phyloP scores from a whole-genome alignment of 2,329 filamentous ascomycete genomes.

The Colletotrichum sp. region DNA sequence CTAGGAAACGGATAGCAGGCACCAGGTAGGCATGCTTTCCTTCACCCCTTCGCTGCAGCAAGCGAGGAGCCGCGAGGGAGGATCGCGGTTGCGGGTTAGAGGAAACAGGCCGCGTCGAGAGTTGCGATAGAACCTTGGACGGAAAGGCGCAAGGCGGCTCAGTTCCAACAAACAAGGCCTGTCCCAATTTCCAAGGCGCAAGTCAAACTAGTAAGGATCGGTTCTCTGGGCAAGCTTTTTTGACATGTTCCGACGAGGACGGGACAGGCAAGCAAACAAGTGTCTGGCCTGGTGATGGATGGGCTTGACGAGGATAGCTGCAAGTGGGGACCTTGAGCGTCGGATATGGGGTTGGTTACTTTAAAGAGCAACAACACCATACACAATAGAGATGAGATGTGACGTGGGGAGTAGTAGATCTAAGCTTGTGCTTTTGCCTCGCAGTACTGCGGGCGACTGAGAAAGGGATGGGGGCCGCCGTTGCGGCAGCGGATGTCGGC shows the following conservation, averaged over 20 bases:
- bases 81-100: not conserved
- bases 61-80: not conserved
- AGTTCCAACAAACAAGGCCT: not conserved
- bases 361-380: constrained; percentile 14
- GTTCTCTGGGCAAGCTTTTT: constrained; percentile 7
- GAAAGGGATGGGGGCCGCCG: not conserved
- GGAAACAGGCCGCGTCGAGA: not conserved
- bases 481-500: constrained; percentile 13
- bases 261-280: constrained; percentile 4
- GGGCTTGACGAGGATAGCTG: constrained; percentile 5
- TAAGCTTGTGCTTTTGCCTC: not conserved
- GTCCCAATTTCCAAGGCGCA: not conserved
- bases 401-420: constrained; percentile 7
- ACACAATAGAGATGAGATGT: constrained; percentile 13
- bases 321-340: constrained; percentile 16
- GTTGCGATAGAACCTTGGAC: not conserved
- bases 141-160: not conserved
- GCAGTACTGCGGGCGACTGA: not conserved
- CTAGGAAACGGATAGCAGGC: constrained; percentile 6
- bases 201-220: constrained; percentile 15
- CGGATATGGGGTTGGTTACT: constrained; percentile 16
- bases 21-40: constrained; percentile 12
- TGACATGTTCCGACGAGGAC: constrained; percentile 10
- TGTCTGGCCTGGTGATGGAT: not conserved
- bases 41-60: not conserved